Percentiles rank a stretch among this genome's conserved stretches.
These are phyloP conservation scores for Lachancea sp. DNA, from an alignment of 805 yeast species.

Conservation along the genomic window DNA sequence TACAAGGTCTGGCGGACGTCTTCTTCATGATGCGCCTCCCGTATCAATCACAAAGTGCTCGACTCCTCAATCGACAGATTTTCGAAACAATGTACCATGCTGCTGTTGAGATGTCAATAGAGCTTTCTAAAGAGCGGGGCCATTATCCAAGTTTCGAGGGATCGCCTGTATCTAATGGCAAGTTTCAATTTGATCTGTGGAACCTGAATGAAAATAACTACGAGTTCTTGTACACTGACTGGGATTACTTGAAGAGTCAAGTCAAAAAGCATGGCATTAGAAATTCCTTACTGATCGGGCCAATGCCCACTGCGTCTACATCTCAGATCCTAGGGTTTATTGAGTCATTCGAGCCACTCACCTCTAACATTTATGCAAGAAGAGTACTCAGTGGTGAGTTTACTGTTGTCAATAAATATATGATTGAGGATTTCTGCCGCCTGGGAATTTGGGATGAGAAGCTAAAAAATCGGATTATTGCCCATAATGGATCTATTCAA, in stretches of 20 bases:
- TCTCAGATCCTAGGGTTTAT: constrained; percentile 89
- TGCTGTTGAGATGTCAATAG: constrained; percentile 79
- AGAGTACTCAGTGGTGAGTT: constrained; percentile 89
- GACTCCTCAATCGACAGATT: constrained; percentile 66
- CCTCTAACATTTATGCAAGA: constrained; percentile 84
- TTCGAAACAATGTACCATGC: constrained; percentile 96
- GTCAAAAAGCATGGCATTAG: constrained; percentile 62
- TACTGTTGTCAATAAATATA: constrained; percentile 81
- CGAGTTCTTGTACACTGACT: constrained; percentile 61
- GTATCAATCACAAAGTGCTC: constrained; percentile 83
- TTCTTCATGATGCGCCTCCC: constrained; percentile 74
- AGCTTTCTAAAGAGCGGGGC: constrained; percentile 64
- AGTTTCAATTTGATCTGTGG: constrained; percentile 86
- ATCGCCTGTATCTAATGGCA: constrained; percentile 84
- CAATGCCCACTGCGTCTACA: constrained; percentile 98
- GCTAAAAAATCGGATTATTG: constrained; percentile 67
- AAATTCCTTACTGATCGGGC: constrained; percentile 82
- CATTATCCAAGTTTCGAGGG: constrained; percentile 67
- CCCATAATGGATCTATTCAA: constrained; percentile 80
- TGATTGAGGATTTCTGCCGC: constrained; percentile 71
- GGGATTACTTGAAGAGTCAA: constrained; percentile 60
- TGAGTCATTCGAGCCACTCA: constrained; percentile 93
- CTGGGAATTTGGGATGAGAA: constrained; percentile 75
- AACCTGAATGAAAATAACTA: constrained; percentile 34
- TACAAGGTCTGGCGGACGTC: constrained; percentile 91